phyloP scores from a whole-genome alignment of 1,284 basidiomycete genomes.

The Phylloboletellus chloephorus region DNA sequence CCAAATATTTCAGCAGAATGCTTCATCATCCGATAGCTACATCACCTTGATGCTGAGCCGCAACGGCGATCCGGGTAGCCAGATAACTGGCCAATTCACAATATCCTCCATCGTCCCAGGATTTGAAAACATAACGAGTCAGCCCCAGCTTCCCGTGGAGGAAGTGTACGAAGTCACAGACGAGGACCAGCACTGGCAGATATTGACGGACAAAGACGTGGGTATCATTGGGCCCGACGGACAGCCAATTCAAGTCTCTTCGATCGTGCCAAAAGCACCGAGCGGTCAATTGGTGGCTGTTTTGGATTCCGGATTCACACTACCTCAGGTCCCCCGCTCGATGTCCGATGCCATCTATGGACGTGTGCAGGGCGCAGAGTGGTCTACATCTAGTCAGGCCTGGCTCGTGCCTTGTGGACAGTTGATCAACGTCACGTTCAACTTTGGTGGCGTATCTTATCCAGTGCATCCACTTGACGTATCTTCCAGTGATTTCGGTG shows the following conservation, averaged over 20 bases:
- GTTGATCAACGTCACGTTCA: conserved; percentile 62
- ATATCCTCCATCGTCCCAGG: conserved; percentile 47
- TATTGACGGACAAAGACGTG: conserved; percentile 53
- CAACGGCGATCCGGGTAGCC: conserved; percentile 45
- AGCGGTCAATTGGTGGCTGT: conserved; percentile 63
- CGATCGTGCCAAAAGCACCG: conserved; percentile 63
- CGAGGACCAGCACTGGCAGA: conserved; percentile 74
- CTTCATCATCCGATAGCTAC: conserved; percentile 51
- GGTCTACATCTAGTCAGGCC: conserved; percentile 49
- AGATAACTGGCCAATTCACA: conserved; percentile 50
- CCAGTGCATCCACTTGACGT: conserved; percentile 71
- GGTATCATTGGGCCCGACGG: conserved; percentile 72
- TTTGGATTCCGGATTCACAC: conserved; percentile 69
- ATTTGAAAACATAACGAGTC: conserved; percentile 54
- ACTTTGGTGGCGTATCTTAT: conserved; percentile 61
- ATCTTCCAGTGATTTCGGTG: conserved; percentile 60
- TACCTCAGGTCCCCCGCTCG: conserved; percentile 64
- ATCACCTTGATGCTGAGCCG: conserved; percentile 66
- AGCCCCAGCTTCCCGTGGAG: conserved; percentile 63
- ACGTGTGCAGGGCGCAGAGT: conserved; percentile 67
- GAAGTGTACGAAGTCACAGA: conserved; percentile 39
- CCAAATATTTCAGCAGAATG: conserved; percentile 55
- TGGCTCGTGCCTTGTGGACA: conserved; percentile 75
- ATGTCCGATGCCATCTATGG: conserved; percentile 78
- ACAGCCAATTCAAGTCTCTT: conserved; percentile 49